A percentile compares a stretch with the other conserved stretches of the same genome.
Conservation (phyloP, 495 filamentous ascomycete genomes). For the Penicillium samsonianum region DNA sequence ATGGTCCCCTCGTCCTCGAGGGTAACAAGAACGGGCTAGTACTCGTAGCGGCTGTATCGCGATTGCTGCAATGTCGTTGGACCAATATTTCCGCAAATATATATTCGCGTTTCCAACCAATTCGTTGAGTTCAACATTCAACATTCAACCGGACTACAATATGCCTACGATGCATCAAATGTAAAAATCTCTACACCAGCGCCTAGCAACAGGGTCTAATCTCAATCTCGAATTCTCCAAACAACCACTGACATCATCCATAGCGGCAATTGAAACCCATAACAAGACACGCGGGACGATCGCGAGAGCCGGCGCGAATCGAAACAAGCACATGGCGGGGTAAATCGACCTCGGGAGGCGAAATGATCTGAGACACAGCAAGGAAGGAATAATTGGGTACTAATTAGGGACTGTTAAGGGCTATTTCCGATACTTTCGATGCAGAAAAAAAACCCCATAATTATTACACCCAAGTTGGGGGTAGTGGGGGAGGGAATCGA, state of each 20-base stretch:
- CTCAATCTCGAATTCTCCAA: background rate
- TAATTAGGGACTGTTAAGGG: background rate
- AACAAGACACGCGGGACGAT: slow-evolving; percentile 1
- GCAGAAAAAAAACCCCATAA: background rate
- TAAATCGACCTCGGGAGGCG: background rate
- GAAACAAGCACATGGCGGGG: slow-evolving; percentile 8
- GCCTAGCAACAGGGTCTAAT: background rate
- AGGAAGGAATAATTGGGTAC: background rate
- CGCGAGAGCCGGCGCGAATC: background rate
- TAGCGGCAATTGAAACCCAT: background rate
- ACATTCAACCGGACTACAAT: background rate
- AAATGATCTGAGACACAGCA: background rate
- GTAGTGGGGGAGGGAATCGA: too few relatives aligned
- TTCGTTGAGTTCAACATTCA: background rate
- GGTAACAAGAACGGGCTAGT: too few relatives aligned
- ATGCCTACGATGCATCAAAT: too few relatives aligned
- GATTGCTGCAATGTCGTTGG: too few relatives aligned
- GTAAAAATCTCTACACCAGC: too few relatives aligned
- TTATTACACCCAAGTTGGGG: background rate
- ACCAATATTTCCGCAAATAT: background rate
- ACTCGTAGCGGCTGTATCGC: too few relatives aligned
- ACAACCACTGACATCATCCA: background rate
- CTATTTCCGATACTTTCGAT: background rate
- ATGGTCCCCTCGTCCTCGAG: too few relatives aligned
- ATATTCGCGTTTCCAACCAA: background rate